A percentile compares a stretch with the other conserved stretches of the same genome.
These are phyloP conservation scores for Monosporozyma servazzii DNA, from an alignment of 805 yeast species.

Conservation along the genomic window DNA sequence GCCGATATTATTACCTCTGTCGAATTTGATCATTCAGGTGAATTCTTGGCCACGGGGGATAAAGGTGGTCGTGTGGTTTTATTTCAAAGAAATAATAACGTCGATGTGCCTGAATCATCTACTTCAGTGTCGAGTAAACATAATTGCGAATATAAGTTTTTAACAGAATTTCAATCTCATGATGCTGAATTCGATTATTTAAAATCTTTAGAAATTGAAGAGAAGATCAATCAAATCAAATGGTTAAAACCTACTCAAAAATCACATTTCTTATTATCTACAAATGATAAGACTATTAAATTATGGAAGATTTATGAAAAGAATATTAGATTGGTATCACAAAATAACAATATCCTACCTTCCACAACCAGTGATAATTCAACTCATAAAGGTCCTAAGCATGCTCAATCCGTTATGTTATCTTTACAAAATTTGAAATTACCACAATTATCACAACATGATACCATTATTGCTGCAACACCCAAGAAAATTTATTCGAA, in stretches of 20 bases:
- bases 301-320: constrained; percentile 94
- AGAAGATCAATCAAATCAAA: constrained; percentile 92
- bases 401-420: constrained; percentile 25
- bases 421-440: constrained; percentile 47
- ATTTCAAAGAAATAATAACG: constrained; percentile 60
- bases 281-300: constrained; percentile 97
- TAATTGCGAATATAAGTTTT: constrained; percentile 82
- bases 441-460: constrained; percentile 89
- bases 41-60: constrained; percentile 95
- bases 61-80: constrained; percentile 96
- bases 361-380: background rate
- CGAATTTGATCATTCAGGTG: constrained; percentile 91
- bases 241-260: constrained; percentile 84
- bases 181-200: constrained; percentile 98
- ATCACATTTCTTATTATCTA: constrained; percentile 81
- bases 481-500: constrained; percentile 87
- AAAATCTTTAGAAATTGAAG: constrained; percentile 93
- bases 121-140: constrained; percentile 33
- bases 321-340: constrained; percentile 83
- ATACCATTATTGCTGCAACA: constrained; percentile 87
- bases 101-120: background rate
- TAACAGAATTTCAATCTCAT: constrained; percentile 95
- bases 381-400: constrained; percentile 13
- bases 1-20: constrained; percentile 97
- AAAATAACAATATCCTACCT: constrained; percentile 48